A percentile compares a stretch with the other conserved stretches of the same genome.
Evolutionary conservation across 1,284 basidiomycete species (phyloP).

Genomic region (Ceratobasidium sp.): DNA sequence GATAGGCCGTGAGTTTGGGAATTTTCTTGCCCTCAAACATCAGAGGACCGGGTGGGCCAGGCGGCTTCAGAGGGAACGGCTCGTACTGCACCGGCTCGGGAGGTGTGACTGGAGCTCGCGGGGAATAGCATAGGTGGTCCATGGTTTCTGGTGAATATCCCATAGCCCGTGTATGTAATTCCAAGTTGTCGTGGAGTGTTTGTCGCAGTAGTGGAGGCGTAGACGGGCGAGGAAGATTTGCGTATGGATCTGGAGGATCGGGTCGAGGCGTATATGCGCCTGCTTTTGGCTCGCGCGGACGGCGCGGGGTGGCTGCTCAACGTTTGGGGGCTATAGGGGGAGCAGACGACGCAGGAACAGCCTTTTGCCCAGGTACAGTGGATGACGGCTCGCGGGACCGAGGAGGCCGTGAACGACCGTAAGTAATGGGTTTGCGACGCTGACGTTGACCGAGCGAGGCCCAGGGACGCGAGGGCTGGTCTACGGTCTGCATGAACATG

Average conservation of each 20-base stretch:
- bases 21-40: neutral
- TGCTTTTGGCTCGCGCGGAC: too few relatives aligned
- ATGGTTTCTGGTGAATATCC: neutral
- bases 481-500: too few relatives aligned
- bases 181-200: neutral
- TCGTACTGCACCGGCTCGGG: neutral
- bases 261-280: neutral
- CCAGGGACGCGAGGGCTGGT: too few relatives aligned
- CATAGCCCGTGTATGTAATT: neutral
- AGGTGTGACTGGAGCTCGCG: neutral
- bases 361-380: too few relatives aligned
- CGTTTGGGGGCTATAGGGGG: too few relatives aligned
- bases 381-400: too few relatives aligned
- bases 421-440: too few relatives aligned
- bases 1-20: neutral
- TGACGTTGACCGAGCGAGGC: too few relatives aligned
- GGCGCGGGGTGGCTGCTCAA: too few relatives aligned
- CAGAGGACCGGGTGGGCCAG: neutral
- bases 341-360: too few relatives aligned
- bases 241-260: neutral
- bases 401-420: too few relatives aligned
- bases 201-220: neutral
- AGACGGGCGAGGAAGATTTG: too few relatives aligned
- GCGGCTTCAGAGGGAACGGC: neutral
- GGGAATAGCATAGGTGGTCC: neutral